phyloP scores from a whole-genome alignment of 192 early-diverging fungal species.

The Phycomyces blakesleeanus region DNA sequence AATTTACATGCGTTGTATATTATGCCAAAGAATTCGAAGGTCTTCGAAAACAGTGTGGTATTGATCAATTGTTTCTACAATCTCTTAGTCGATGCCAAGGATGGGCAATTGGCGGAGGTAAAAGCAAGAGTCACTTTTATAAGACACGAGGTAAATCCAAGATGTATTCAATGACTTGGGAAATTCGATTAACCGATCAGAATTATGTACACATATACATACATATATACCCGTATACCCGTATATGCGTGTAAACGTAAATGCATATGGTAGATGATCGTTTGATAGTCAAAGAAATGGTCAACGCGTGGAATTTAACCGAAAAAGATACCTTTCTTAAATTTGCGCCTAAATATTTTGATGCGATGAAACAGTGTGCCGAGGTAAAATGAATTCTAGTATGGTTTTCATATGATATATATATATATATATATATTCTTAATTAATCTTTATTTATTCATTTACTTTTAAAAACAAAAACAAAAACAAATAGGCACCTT shows the following conservation, averaged over 20 bases:
- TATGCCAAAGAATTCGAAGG: constrained; percentile 87
- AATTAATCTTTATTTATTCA: neutral
- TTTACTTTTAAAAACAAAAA: constrained; percentile 6
- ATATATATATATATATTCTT: too few species aligned
- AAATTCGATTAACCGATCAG: too few species aligned
- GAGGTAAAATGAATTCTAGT: constrained; percentile 13
- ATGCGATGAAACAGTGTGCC: constrained; percentile 66
- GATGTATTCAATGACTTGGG: neutral
- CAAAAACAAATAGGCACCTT: constrained; percentile 44
- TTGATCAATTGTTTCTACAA: constrained; percentile 73
- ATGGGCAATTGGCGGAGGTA: constrained; percentile 82
- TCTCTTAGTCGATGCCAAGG: constrained; percentile 75
- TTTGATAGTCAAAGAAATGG: constrained; percentile 84
- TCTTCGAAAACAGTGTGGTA: constrained; percentile 73
- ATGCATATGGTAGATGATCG: constrained; percentile 65
- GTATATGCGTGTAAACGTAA: neutral
- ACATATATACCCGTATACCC: too few species aligned
- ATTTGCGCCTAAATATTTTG: constrained; percentile 91
- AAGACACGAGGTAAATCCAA: constrained; percentile 62
- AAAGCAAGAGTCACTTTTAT: constrained; percentile 83
- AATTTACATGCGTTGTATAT: constrained; percentile 79
- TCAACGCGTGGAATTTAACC: constrained; percentile 62
- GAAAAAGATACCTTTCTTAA: constrained; percentile 82
- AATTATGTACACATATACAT: too few species aligned
- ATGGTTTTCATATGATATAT: constrained; percentile 3